phyloP scores from a whole-genome alignment of 805 yeast genomes.

The Candida qinlingensis region DNA sequence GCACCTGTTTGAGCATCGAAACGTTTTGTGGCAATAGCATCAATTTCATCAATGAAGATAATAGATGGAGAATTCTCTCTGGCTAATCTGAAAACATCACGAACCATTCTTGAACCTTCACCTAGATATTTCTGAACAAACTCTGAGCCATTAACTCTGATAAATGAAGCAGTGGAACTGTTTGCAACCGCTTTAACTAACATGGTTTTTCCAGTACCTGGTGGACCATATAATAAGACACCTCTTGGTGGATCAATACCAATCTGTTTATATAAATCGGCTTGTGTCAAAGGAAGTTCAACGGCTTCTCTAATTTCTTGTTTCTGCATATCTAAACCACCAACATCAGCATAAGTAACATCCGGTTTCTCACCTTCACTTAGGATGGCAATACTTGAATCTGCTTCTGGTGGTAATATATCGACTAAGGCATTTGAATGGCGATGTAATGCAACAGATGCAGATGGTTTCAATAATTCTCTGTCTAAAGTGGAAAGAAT shows the following conservation, averaged over 20 bases:
- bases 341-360: constrained; percentile 94
- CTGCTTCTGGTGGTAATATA: constrained; percentile 98
- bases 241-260: constrained; percentile 99
- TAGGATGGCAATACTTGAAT: constrained; percentile 89
- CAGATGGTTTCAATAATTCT: constrained; percentile 88
- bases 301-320: constrained; percentile 99
- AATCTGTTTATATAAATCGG: constrained; percentile 91
- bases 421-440: constrained; percentile 97
- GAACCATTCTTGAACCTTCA: constrained; percentile 99
- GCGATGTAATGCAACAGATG: constrained; percentile 95
- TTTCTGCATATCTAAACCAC: constrained; percentile 98
- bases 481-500: constrained; percentile 92
- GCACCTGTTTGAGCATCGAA: constrained; percentile 99
- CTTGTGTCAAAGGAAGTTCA: constrained; percentile 92
- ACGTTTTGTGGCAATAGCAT: constrained; percentile 98
- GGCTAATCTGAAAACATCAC: constrained; percentile 96
- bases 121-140: constrained; percentile 97
- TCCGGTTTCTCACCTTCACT: constrained; percentile 92
- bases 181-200: constrained; percentile 98
- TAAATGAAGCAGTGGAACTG: constrained; percentile 90
- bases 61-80: constrained; percentile 96
- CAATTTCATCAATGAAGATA: constrained; percentile 97
- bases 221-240: constrained; percentile 96
- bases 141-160: constrained; percentile 96
- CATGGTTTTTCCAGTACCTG: constrained; percentile 99